Evolutionary conservation across 805 yeast species (phyloP), one percentile per base, ranked within the genome.

Genomic region (Naumovozyma castellii): DNA sequence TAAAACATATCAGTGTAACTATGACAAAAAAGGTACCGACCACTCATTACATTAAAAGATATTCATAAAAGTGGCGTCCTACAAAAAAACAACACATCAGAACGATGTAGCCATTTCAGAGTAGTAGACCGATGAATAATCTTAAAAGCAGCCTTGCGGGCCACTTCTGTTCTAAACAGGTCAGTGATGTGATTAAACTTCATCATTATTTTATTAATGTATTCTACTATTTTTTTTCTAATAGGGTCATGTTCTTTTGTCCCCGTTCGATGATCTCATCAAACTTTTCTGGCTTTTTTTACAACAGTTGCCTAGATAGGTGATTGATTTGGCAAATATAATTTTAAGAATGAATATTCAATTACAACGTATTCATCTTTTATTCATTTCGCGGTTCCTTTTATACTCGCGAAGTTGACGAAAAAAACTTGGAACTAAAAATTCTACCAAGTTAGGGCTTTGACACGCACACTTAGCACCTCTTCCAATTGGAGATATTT

Each of bases 41-140:
- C 80, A 75, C 83, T 69, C 71, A 67, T 73, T 71, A 76, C 76
- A 69, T 71, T 76, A 78, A 71, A 68, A 64, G 62, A 64, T 66
- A 64, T 34, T 36, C 41, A 34, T 18, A 38, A 44, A 34, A 41
- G 32, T 17, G 31, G 37, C 36, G 18, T 20, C 10, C 32, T 29
- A 36, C 36, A 17, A 25, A 34, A 39, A 35, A 40, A 37, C 18
- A 33, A 16, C 13, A 27, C 32, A 45, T 43, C 59, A 53, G 41
- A 54, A 54, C 59, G 59, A 45, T 40, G 33, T 32, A 35, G 35
- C 17, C 37, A 20, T 28, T n/a, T 33, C 44, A 41, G 45, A 12
- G 32, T 29, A 12, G 13, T 12, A 22, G 41, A 34, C 41, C 41
- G 36, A 35, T 38, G 18, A 39, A n/a, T 12, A 30, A 38, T 42